phyloP scores from a whole-genome alignment of 495 filamentous ascomycete species.

The Aspergillus sclerotiicarbonarius region DNA sequence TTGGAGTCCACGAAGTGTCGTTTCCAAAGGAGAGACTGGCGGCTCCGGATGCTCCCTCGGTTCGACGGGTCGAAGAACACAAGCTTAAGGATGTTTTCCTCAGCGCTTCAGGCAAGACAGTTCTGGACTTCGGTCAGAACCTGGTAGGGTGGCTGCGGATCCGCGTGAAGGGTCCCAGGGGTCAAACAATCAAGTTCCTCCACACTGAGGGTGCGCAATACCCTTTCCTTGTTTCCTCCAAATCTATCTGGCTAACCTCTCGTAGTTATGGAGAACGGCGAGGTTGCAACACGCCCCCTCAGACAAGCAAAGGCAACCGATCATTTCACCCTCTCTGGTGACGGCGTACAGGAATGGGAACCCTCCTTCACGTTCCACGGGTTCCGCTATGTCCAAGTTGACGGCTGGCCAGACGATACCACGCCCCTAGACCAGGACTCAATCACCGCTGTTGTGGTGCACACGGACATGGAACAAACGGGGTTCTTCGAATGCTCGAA shows the following conservation, averaged over 20 bases:
- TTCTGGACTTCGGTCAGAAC: conserved; percentile 54
- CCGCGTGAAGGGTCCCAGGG: conserved; percentile 26
- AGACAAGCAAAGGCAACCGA: conserved; percentile 41
- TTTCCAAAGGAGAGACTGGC: conserved; percentile 4
- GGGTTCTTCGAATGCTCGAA: conserved; percentile 51
- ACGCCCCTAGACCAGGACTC: conserved; percentile 11
- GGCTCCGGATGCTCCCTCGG: neutral
- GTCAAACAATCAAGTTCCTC: conserved; percentile 25
- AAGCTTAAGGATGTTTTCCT: too few relatives aligned
- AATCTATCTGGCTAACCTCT: too few relatives aligned
- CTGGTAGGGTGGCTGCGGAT: conserved; percentile 44
- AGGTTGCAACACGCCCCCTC: conserved; percentile 47
- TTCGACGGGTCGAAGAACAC: neutral
- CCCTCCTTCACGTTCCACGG: conserved; percentile 55
- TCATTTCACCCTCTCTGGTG: conserved; percentile 19
- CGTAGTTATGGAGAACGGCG: conserved; percentile 43
- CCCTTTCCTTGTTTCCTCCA: too few relatives aligned
- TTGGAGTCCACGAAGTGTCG: neutral
- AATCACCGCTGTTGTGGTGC: conserved; percentile 46
- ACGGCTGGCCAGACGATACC: conserved; percentile 37
- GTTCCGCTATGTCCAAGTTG: conserved; percentile 52
- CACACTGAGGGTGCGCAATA: conserved; percentile 39
- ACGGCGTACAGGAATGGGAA: conserved; percentile 19
- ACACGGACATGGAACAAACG: conserved; percentile 49
- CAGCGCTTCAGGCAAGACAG: too few relatives aligned